A percentile compares a stretch with the other conserved stretches of the same genome.
Conservation (phyloP, 2,329 filamentous ascomycete genomes). For the Zasmidium angulare region DNA sequence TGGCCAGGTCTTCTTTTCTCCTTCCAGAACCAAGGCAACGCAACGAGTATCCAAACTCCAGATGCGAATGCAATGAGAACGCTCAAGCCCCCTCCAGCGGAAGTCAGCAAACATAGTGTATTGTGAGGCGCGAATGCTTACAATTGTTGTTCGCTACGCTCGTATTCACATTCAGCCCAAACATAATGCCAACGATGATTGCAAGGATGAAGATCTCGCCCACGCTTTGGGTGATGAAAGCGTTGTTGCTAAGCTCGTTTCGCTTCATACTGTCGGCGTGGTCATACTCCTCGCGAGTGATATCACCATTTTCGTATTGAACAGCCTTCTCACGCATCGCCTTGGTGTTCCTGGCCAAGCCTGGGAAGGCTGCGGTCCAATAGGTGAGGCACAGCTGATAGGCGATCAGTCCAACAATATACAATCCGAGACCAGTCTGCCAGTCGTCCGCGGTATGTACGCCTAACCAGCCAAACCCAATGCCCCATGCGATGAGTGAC, state of each 20-base stretch:
- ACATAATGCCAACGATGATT: slow-evolving; percentile 65
- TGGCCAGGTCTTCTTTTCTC: slow-evolving; percentile 65
- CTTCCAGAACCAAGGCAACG: slow-evolving; percentile 65
- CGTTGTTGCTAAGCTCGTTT: slow-evolving; percentile 62
- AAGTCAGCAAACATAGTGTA: too few species aligned
- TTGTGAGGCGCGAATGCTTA: too few species aligned
- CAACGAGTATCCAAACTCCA: slow-evolving; percentile 63
- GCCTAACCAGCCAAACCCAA: slow-evolving; percentile 67
- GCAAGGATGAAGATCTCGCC: slow-evolving; percentile 63
- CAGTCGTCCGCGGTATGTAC: slow-evolving; percentile 62
- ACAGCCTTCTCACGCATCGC: slow-evolving; percentile 52
- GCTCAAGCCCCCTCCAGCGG: slow-evolving; percentile 63
- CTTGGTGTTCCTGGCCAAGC: slow-evolving; percentile 55
- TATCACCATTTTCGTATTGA: slow-evolving; percentile 51
- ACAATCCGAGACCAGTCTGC: slow-evolving; percentile 60
- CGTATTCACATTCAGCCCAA: slow-evolving; percentile 59
- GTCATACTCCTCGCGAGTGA: slow-evolving; percentile 61
- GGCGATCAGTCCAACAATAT: slow-evolving; percentile 65
- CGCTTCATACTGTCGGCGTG: slow-evolving; percentile 61
- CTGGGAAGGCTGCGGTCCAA: slow-evolving; percentile 66
- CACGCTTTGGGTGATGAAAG: slow-evolving; percentile 64
- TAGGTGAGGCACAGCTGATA: slow-evolving; percentile 69
- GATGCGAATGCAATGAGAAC: slow-evolving; percentile 66
- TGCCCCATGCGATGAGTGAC: slow-evolving; percentile 60
- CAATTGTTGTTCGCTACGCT: slow-evolving; percentile 63